These are phyloP conservation scores for Candida awuae DNA, from an alignment of 805 yeast species.

Conservation along the genomic window DNA sequence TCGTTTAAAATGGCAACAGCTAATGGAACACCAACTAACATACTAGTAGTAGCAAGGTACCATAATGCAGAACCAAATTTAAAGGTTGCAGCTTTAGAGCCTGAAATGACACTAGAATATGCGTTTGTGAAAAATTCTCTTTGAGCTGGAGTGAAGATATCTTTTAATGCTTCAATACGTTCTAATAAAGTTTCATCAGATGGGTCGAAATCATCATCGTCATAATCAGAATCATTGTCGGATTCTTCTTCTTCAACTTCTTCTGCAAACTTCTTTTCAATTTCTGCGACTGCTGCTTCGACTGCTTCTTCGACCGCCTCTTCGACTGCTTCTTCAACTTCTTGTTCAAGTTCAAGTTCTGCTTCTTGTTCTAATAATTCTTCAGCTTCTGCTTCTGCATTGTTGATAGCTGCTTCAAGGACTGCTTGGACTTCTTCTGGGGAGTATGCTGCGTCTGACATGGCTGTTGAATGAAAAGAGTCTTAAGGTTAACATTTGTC, in stretches of 20 bases:
- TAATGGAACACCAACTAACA: slow-evolving; percentile 87
- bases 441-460: slow-evolving; percentile 32
- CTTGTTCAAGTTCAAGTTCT: slow-evolving; percentile 10
- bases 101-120: slow-evolving; percentile 29
- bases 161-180: slow-evolving; percentile 85
- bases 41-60: slow-evolving; percentile 74
- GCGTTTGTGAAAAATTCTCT: slow-evolving; percentile 40
- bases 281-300: slow-evolving; percentile 28
- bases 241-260: slow-evolving; percentile 31
- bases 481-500: no score
- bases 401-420: slow-evolving; percentile 8
- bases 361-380: slow-evolving; percentile 8
- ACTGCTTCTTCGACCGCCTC: slow-evolving; percentile 17
- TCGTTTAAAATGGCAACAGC: slow-evolving; percentile 84
- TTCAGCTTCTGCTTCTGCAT: slow-evolving; percentile 8
- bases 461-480: no score
- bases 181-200: slow-evolving; percentile 72
- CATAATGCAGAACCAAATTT: slow-evolving; percentile 75
- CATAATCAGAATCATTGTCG: slow-evolving; percentile 43
- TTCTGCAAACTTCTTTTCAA: slow-evolving; percentile 23
- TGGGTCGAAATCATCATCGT: slow-evolving; percentile 70
- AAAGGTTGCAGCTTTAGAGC: slow-evolving; percentile 39
- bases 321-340: slow-evolving; percentile 23
- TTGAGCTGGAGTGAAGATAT: slow-evolving; percentile 82
- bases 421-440: slow-evolving; percentile 12